Base-by-base conservation (phyloP, 495 filamentous ascomycete genomes). In the Hypoxylon crocopeplum region DNA sequence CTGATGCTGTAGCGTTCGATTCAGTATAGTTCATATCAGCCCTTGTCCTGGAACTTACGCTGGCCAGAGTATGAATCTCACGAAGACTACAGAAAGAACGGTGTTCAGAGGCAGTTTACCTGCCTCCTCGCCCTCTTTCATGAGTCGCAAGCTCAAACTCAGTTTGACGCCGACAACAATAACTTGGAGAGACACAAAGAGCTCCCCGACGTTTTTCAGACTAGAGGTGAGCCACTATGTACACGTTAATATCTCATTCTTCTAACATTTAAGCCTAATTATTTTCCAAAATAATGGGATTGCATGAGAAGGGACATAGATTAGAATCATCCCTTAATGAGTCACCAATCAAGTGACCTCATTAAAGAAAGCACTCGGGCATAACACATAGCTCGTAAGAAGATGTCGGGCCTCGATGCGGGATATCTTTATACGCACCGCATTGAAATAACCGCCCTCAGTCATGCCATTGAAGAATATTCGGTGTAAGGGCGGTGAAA, bases 161-260 rank as follows among this genome's bases (percentile, higher is more conserved):
- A 92, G 70, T 56, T 88, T 87, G 22, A 87, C 81, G 0, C 89
- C 88, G n/a, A 88, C 86, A 0, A 90, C 79, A 19, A 92, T 80
- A 19, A 91, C 82, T 56, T 90, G 89, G 17, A 91, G 71, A 0
- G 83, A 79, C 1, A 89, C 84, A 66, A 93, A 93, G 3, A 92
- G 73, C 0, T 79, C 77, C 0, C 90, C 88, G 12, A 91, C 76
- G 50, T 88, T 89, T 59, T 81, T 75, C 25, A 92, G 62, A 12
- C 83, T 84, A 0, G 78, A 75, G 1, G 88, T 91, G 48, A 92
- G 71, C 88, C 88, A 92, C 1, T 87, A 86, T 29, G 79, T 84
- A 52, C 32, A 85, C 84, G 1, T 60, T 44, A 60, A 37, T 46
- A 37, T 51, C n/a, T 22, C 19, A 56, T 16, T 7, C 20, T n/a